phyloP scores from a whole-genome alignment of 129 eudicot genomes.

The Lonicera japonica region DNA sequence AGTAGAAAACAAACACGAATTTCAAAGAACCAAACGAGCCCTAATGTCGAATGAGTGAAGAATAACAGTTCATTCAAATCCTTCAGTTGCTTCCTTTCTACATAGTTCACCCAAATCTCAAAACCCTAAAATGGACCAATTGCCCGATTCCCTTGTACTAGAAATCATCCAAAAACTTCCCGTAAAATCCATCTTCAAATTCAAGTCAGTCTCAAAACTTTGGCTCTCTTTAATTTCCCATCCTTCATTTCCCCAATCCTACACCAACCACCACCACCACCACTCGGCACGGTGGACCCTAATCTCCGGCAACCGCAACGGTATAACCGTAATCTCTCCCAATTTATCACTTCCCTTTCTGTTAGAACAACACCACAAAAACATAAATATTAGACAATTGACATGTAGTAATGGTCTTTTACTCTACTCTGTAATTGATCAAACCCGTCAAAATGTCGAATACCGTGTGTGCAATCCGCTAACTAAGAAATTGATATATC shows the following conservation, averaged over 20 bases:
- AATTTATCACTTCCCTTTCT: neutral
- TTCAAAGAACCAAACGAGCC: too few species aligned
- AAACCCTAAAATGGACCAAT: neutral
- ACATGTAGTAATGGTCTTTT: conserved; percentile 7
- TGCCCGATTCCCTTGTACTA: neutral
- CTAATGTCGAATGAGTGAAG: neutral
- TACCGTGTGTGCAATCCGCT: conserved; percentile 6
- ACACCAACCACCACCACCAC: conserved; percentile 1
- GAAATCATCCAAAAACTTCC: conserved; percentile 4
- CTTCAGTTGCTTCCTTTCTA: neutral
- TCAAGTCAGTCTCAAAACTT: neutral
- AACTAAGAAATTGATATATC: neutral
- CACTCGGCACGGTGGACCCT: neutral
- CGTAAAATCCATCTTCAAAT: neutral
- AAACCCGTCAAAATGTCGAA: neutral
- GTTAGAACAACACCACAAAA: neutral
- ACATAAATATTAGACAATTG: neutral
- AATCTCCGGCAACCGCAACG: neutral
- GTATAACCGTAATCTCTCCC: neutral
- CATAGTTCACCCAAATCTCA: neutral
- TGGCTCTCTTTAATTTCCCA: conserved; percentile 6
- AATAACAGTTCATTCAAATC: too few species aligned
- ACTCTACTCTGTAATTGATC: neutral
- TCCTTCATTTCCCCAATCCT: neutral
- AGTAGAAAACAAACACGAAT: too few species aligned